Evolutionary conservation across 2,329 filamentous ascomycete genomes (phyloP).

Genomic region (Rachicladosporium sp.): DNA sequence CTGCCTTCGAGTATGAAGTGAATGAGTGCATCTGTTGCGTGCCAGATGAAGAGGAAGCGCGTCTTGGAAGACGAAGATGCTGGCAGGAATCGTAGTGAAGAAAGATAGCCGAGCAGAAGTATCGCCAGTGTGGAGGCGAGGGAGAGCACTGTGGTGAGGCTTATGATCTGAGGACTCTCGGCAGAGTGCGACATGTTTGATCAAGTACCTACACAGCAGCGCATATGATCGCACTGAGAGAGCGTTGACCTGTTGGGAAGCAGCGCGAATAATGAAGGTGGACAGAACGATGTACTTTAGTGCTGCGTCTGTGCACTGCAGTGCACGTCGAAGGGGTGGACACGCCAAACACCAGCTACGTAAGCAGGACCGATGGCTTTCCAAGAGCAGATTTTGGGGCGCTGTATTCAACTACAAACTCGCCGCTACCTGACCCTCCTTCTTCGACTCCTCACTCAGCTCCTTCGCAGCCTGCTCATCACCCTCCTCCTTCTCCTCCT

Average conservation of each 20-base stretch:
- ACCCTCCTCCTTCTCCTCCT: conserved; percentile 19
- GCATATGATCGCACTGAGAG: neutral
- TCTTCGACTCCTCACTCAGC: neutral
- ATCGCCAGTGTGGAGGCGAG: conserved; percentile 42
- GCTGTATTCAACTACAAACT: too few species aligned
- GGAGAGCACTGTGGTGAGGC: conserved; percentile 41
- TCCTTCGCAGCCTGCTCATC: conserved; percentile 7
- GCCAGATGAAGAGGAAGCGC: conserved; percentile 84
- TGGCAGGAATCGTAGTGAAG: conserved; percentile 41
- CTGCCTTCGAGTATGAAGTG: conserved; percentile 85
- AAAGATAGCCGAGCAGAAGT: conserved; percentile 40
- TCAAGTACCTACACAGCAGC: too few species aligned
- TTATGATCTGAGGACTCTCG: conserved; percentile 22
- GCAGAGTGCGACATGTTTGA: too few species aligned
- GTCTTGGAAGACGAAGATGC: conserved; percentile 41
- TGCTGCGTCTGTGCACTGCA: too few species aligned
- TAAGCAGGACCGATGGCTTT: too few species aligned
- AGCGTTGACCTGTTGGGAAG: neutral
- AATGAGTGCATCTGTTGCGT: conserved; percentile 81
- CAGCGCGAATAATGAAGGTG: too few species aligned
- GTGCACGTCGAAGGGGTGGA: too few species aligned
- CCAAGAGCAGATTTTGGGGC: too few species aligned
- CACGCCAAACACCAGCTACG: too few species aligned
- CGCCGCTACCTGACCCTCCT: too few species aligned
- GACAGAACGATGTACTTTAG: too few species aligned